A percentile compares a stretch with the other conserved stretches of the same genome.
Conservation (phyloP, 2,329 filamentous ascomycete species). For the Fusarium sp. region DNA sequence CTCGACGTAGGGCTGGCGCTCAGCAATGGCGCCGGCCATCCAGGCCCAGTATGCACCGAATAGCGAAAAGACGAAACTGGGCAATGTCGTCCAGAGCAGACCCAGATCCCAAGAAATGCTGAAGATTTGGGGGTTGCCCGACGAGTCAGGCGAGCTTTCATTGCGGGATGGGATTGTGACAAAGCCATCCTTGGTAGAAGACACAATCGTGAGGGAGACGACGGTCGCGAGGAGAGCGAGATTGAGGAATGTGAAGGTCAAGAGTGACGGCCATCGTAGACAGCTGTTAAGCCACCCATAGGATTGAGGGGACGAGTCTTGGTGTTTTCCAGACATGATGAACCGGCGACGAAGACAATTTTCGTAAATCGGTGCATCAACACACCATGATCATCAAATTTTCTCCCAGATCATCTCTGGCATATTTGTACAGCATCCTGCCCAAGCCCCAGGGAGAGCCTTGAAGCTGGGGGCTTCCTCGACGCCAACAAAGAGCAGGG, state of each 20-base stretch:
- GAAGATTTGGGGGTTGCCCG: not conserved
- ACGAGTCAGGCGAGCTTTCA: not conserved
- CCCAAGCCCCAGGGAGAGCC: not conserved
- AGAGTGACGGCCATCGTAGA: conserved; percentile 26
- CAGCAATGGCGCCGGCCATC: conserved; percentile 28
- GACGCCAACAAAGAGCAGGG: not conserved
- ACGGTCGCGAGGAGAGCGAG: conserved; percentile 18
- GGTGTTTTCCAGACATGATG: conserved; percentile 9
- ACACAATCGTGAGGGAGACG: conserved; percentile 16
- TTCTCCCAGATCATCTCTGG: not conserved
- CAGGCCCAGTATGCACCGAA: conserved; percentile 34
- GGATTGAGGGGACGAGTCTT: not conserved
- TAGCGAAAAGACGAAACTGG: conserved; percentile 26
- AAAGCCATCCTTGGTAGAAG: conserved; percentile 22
- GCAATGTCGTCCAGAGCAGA: conserved; percentile 27
- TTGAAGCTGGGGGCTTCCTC: not conserved
- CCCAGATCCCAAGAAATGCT: conserved; percentile 22
- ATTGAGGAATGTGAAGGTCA: conserved; percentile 16
- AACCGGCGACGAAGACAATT: too few species aligned
- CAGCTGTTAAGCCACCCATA: conserved; percentile 30
- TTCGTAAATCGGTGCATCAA: too few species aligned
- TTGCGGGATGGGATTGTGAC: conserved; percentile 16
- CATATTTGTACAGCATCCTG: conserved; percentile 8
- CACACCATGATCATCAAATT: too few species aligned
- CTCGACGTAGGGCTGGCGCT: conserved; percentile 36